Evolutionary conservation across 106 monocot genomes (phyloP).

Genomic region (Dioscorea zingiberensis): DNA sequence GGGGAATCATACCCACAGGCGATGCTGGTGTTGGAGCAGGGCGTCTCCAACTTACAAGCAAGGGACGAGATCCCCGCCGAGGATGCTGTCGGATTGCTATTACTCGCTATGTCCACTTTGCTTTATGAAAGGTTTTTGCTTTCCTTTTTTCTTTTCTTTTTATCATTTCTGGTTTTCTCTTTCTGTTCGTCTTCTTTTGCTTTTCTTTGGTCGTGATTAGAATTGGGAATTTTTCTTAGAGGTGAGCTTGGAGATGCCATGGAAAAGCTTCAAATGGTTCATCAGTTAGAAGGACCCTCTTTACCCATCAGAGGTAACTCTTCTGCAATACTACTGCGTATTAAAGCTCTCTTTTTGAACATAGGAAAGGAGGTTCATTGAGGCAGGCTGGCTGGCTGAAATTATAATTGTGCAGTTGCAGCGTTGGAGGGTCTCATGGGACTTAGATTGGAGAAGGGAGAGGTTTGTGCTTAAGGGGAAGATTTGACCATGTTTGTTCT

Average conservation of each 20-base stretch:
- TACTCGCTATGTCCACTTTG: slow-evolving; percentile 75
- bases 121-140: slow-evolving; percentile 54
- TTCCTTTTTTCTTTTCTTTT: background rate
- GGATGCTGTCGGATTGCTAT: slow-evolving; percentile 30
- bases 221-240: slow-evolving; percentile 19
- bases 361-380: no score
- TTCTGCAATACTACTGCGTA: no score
- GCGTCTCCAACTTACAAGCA: slow-evolving; percentile 33
- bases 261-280: slow-evolving; percentile 72
- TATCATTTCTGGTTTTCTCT: no score
- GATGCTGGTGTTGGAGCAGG: slow-evolving; percentile 61
- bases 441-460: slow-evolving; percentile 51
- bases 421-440: slow-evolving; percentile 69
- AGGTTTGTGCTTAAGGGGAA: slow-evolving; percentile 34
- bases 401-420: slow-evolving; percentile 68
- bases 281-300: slow-evolving; percentile 25
- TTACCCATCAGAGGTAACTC: slow-evolving; percentile 44
- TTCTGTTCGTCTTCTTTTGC: background rate
- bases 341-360: no score
- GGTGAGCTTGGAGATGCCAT: slow-evolving; percentile 60
- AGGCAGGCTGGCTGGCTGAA: slow-evolving; percentile 1
- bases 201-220: background rate
- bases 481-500: background rate
- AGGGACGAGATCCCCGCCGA: slow-evolving; percentile 13
- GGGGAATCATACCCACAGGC: slow-evolving; percentile 50